phyloP scores from a whole-genome alignment of 2,329 filamentous ascomycete species.

The Aspergillus quadrilineatus region DNA sequence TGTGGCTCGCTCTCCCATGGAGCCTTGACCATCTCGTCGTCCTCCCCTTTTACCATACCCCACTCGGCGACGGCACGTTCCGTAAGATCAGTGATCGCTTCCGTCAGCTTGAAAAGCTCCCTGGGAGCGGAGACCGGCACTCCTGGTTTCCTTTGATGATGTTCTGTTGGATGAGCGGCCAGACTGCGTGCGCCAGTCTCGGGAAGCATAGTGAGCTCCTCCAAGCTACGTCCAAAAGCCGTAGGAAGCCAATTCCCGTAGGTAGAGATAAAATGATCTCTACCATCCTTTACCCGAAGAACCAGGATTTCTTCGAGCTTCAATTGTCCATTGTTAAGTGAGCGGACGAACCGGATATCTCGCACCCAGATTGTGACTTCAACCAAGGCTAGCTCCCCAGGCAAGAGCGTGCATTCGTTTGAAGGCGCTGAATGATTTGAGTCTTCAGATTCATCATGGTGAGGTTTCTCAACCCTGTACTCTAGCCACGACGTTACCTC shows the following conservation, averaged over 20 bases:
- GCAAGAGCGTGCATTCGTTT: constrained; percentile 67
- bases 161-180: constrained; percentile 27
- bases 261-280: constrained; percentile 88
- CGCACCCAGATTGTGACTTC: constrained; percentile 67
- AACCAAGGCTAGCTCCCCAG: constrained; percentile 76
- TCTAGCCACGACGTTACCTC: constrained; percentile 67
- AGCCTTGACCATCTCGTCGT: constrained; percentile 25
- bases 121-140: constrained; percentile 74
- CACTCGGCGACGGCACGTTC: constrained; percentile 62
- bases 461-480: constrained; percentile 61
- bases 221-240: constrained; percentile 80
- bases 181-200: constrained; percentile 74
- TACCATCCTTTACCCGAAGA: constrained; percentile 75
- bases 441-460: constrained; percentile 36
- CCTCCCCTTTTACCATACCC: constrained; percentile 55
- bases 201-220: constrained; percentile 82
- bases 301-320: constrained; percentile 83
- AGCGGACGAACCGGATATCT: constrained; percentile 61
- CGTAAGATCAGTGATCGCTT: constrained; percentile 65
- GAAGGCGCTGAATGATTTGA: constrained; percentile 28
- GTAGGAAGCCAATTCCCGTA: constrained; percentile 76
- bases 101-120: constrained; percentile 85
- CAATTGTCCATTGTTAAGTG: constrained; percentile 67
- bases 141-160: constrained; percentile 40
- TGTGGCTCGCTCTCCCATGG: constrained; percentile 54